Base-by-base conservation (phyloP, 164 flowering plant species). In the Nymphaea colorata region DNA sequence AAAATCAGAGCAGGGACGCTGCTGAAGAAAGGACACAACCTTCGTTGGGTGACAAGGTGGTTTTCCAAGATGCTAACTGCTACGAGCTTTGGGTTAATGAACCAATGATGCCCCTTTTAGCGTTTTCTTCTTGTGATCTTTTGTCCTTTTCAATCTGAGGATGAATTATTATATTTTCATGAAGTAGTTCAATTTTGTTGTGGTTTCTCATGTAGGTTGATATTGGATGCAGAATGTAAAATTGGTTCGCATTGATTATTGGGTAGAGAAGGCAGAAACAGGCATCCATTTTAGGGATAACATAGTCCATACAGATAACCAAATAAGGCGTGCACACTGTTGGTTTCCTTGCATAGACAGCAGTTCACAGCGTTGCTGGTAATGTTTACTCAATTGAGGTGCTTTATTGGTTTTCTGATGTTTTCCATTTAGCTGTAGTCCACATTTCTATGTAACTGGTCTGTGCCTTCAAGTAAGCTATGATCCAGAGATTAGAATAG, bases 301-400 rank as follows among this genome's bases (percentile, higher is more conserved):
- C 70, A 79, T 87, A 67, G 67, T 92, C 59, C 89, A 86, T 67
- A 89, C 96, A 64, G 85, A 95, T 80, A 95, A 82, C 74, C 99
- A 94, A 76, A 81, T 88, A 68, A 82, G 99, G 79, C 92, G 98
- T 64, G 93, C 99, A 25, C 82, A 80, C 59, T 92, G 98, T 78
- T 92, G 99, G 99, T 95, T 95, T 76, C 99, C 99, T 72, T 92
- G 99, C 70, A 78, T 86, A 69, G 97, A 95, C 73, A 86, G 81
- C 65, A 69, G 53, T 73, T 80, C 73, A 41, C 98, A 92, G 72
- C 79, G 84, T 44, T 92, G 98, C 86, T 82, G 96, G 96, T 94
- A 81, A 69, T 68, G 8, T 68, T 59, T 12, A 18, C 61, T 36
- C 43, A 45, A 64, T 41, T 62, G 57, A 11, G 36, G 36, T 25